Evolutionary conservation across 495 filamentous ascomycete species (phyloP), one percentile per base, ranked within the genome.

Genomic region (Poronia punctata): DNA sequence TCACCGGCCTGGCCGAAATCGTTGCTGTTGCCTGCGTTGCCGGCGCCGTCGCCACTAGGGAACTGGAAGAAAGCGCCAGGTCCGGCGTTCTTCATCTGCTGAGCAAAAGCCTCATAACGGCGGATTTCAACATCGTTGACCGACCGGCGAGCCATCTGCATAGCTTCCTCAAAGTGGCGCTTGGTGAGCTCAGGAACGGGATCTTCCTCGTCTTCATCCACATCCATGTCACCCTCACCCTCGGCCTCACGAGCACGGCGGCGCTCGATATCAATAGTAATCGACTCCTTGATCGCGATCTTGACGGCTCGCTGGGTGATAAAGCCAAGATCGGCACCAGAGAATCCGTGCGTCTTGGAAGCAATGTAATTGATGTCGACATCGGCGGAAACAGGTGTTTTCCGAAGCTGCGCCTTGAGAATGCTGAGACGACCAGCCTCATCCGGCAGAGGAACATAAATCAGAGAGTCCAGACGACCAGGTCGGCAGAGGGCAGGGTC

Each of bases 281-380:
- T 98, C n/a, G 88, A 76, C 66, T 98, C 81, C 77, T 96, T 98
- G 71, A 98, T 98, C 47, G 92, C 92, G 52, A 98, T 80, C 78
- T 98, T 98, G 74, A 95, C 90, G 45, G 92, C 92, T 59, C 92
- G 88, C 71, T 98, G 92, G 16, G 92, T 95, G 60, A 98, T 85
- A 73, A 96, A 98, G 52, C 90, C 93, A 62, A 98, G 79, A 84
- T 98, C 92, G 60, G 92, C 92, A 86, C 92, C 92, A 43, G 92
- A 97, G 79, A 96, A 98, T 33, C 92, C 92, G 72, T 96, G 90
- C 20, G 92, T 97, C 74, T 89, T 88, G 70, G 86, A 86, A 21
- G 92, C 90, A 54, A 98, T 96, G 73, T 81, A 96, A 35, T 79
- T 59, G 36, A 98, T 68, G 60, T 97, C 80, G 58, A 98, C 83